These are phyloP conservation scores for slime mould (Dictyostelium discoideum) DNA, from an alignment of 78 protist genomes.

Conservation along the genomic window dicty_2.7 NC_007091.3:124501-125000, in stretches of 20 bases:
- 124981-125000: slow-evolving; percentile 12
- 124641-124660: not conserved
- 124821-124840: not conserved
- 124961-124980: not conserved
- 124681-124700: slow-evolving; percentile 2
- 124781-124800: slow-evolving; percentile 22
- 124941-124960: not conserved
- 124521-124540: not conserved
- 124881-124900: not conserved
- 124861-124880: slow-evolving; percentile 23
- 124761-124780: slow-evolving; percentile 4
- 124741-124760: not conserved
- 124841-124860: not conserved
- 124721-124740: slow-evolving; percentile 42
- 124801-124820: not conserved
- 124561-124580: slow-evolving; percentile 38
- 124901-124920: not conserved
- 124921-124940: not conserved
- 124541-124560: not conserved
- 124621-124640: not conserved
- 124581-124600: slow-evolving; percentile 7
- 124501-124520: not conserved
- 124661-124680: not conserved
- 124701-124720: not conserved
- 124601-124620: not conserved